Evolutionary conservation across 371 early-diverging fungal genomes (phyloP).

Genomic region (Quaeritorhiza haematococci): DNA sequence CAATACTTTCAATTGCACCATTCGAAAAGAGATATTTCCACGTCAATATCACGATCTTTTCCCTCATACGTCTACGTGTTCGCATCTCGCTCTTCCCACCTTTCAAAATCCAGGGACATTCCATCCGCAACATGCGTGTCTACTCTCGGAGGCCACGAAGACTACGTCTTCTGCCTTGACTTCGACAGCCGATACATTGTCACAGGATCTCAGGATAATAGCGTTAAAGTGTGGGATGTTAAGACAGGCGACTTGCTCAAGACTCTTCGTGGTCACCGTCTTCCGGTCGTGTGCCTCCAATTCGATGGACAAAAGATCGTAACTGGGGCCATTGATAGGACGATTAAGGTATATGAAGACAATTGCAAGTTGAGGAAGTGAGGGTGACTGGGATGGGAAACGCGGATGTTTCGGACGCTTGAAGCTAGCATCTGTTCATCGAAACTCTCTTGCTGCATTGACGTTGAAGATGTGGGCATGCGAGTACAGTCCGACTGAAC

Average conservation of each 20-base stretch:
- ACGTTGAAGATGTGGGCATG: background rate
- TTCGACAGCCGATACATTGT: conserved; percentile 5
- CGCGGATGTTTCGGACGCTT: too few species aligned
- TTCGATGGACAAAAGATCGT: conserved; percentile 23
- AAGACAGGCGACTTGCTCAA: background rate
- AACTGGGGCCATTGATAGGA: conserved; percentile 32
- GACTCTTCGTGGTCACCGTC: conserved; percentile 23
- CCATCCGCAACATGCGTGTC: conserved; percentile 5
- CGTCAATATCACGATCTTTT: background rate
- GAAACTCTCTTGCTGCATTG: background rate
- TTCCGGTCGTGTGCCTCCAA: conserved; percentile 28
- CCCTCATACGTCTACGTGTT: background rate
- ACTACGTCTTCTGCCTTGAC: conserved; percentile 34
- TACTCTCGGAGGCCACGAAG: conserved; percentile 26
- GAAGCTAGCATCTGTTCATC: background rate
- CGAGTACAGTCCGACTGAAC: background rate
- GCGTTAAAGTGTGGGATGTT: conserved; percentile 24
- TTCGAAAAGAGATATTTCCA: too few species aligned
- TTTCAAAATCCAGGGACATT: conserved; percentile 11
- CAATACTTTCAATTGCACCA: background rate
- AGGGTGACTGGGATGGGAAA: too few species aligned
- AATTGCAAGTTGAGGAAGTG: too few species aligned
- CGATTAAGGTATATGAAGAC: conserved; percentile 25
- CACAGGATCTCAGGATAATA: conserved; percentile 25
- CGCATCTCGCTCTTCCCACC: too few species aligned